A percentile compares a stretch with the other conserved stretches of the same genome.
Conservation (phyloP, 2,329 filamentous ascomycete species). For the Fusarium torulosum region DNA sequence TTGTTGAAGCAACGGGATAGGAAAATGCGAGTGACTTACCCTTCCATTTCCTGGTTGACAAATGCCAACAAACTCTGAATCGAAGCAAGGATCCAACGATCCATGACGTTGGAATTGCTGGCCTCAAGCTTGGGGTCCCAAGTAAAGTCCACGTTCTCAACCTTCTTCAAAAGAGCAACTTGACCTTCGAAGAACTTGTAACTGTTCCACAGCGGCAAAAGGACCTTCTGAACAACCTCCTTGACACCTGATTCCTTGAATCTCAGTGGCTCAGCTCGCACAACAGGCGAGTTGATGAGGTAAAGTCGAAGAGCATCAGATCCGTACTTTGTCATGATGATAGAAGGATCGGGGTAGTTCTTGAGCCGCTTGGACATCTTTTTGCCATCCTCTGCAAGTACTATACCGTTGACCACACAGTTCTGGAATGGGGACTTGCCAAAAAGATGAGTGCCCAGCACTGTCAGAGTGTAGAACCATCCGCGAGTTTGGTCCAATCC, state of each 20-base stretch:
- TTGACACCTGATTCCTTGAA: conserved; percentile 96
- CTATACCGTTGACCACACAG: conserved; percentile 95
- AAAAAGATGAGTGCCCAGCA: conserved; percentile 89
- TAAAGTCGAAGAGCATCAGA: conserved; percentile 95
- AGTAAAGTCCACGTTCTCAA: conserved; percentile 78
- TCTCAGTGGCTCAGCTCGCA: conserved; percentile 87
- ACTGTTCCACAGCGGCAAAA: conserved; percentile 94
- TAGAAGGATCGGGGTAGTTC: conserved; percentile 90
- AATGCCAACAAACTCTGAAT: conserved; percentile 92
- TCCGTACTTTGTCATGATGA: conserved; percentile 89
- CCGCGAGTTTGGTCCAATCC: conserved; percentile 93
- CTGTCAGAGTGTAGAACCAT: conserved; percentile 95
- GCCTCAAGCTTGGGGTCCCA: conserved; percentile 83
- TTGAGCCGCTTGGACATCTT: conserved; percentile 99
- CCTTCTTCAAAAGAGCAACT: conserved; percentile 87
- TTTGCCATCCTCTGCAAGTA: conserved; percentile 93
- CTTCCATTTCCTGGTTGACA: conserved; percentile 90
- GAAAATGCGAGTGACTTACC: conserved; percentile 60
- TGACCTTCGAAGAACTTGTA: conserved; percentile 97
- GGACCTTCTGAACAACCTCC: conserved; percentile 91
- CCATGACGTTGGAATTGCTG: conserved; percentile 91
- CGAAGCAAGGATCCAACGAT: conserved; percentile 92
- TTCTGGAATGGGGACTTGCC: conserved; percentile 90
- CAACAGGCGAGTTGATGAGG: conserved; percentile 95
- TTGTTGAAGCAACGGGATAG: too few relatives aligned